These are phyloP conservation scores for Platanus orientalis DNA, from an alignment of 164 flowering plant genomes.

Conservation along the genomic window DNA sequence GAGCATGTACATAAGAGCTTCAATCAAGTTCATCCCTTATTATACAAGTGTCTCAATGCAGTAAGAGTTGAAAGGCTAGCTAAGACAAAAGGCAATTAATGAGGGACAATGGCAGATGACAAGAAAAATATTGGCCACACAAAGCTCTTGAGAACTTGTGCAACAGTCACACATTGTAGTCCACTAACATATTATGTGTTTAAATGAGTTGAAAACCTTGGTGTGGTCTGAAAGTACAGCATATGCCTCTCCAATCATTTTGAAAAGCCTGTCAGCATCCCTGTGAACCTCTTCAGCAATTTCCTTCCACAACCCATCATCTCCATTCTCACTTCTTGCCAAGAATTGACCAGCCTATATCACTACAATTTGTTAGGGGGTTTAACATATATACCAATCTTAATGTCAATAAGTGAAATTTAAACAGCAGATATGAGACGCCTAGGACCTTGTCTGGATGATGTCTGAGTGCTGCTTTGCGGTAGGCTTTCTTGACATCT, in stretches of 20 bases:
- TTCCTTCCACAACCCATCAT: constrained; percentile 79
- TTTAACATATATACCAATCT: neutral
- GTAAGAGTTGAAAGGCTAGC: too few species aligned
- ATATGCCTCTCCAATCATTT: constrained; percentile 96
- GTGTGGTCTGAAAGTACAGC: constrained; percentile 75
- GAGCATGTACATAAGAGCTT: too few species aligned
- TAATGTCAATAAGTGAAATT: neutral
- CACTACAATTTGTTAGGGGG: constrained; percentile 4
- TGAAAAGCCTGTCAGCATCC: constrained; percentile 92
- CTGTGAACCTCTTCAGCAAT: constrained; percentile 60
- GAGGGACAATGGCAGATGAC: too few species aligned
- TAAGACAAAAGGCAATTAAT: too few species aligned
- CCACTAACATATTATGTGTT: too few species aligned
- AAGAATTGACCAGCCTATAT: constrained; percentile 76
- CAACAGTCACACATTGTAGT: too few species aligned
- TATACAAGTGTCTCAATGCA: too few species aligned
- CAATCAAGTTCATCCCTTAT: too few species aligned
- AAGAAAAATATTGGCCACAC: too few species aligned
- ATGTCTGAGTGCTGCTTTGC: constrained; percentile 86
- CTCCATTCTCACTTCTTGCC: constrained; percentile 70
- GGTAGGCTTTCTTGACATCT: constrained; percentile 78
- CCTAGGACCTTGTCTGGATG: constrained; percentile 88
- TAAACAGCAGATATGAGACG: constrained; percentile 2
- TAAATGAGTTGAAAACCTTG: constrained; percentile 46
- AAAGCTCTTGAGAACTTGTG: too few species aligned